phyloP scores from a whole-genome alignment of 2,329 filamentous ascomycete species.

The Aspergillus ruber region DNA sequence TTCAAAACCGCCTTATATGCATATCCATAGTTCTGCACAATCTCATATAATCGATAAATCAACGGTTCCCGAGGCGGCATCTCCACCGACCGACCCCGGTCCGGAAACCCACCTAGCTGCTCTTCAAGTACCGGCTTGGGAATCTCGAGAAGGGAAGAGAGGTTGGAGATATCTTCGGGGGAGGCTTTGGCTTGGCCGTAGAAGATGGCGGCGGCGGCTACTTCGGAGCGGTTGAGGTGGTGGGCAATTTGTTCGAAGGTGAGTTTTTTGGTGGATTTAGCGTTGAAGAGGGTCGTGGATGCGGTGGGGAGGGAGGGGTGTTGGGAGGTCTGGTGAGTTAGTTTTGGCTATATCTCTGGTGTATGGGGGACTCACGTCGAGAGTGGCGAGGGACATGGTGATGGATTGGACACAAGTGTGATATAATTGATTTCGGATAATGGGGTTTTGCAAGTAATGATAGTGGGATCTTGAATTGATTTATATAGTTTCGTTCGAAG shows the following conservation, averaged over 20 bases:
- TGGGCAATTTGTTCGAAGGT: conserved; percentile 73
- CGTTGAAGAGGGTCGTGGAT: conserved; percentile 68
- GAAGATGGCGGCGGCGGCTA: conserved; percentile 81
- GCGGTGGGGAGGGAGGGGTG: conserved; percentile 61
- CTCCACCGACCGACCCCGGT: conserved; percentile 69
- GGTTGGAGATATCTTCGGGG: conserved; percentile 60
- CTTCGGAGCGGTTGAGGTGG: conserved; percentile 69
- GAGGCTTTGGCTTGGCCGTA: conserved; percentile 78
- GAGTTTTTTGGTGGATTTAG: conserved; percentile 68
- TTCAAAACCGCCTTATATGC: conserved; percentile 93
- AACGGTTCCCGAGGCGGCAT: conserved; percentile 81
- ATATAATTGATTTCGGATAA: not conserved
- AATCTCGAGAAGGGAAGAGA: conserved; percentile 61
- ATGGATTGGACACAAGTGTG: not conserved
- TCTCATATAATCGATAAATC: conserved; percentile 87
- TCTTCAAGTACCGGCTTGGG: conserved; percentile 50
- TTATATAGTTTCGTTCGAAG: not conserved
- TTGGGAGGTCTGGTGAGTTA: conserved; percentile 18
- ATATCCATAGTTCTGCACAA: conserved; percentile 95
- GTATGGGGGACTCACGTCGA: conserved; percentile 30
- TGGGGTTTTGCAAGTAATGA: not conserved
- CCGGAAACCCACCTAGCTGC: conserved; percentile 67
- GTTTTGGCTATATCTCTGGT: not conserved
- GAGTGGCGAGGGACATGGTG: conserved; percentile 39
- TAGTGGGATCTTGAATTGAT: too few species aligned